Conservation (phyloP, 768 basidiomycete genomes). For the Crepidotus variabilis region DNA sequence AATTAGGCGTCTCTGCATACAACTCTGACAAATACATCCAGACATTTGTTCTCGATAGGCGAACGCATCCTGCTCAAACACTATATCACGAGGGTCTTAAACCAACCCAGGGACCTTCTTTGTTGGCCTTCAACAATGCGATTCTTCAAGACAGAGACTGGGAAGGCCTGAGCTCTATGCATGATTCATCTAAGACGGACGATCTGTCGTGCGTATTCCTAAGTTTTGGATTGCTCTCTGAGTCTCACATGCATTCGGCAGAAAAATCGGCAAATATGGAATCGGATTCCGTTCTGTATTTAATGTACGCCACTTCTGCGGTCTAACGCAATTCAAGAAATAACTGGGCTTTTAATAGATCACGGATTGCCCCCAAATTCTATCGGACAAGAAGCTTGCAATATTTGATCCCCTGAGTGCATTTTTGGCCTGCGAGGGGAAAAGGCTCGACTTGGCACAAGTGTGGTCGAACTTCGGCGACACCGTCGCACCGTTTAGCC, state of each 20-base stretch:
- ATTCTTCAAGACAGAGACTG: slow-evolving; percentile 39
- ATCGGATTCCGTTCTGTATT: slow-evolving; percentile 50
- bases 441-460: slow-evolving; percentile 23
- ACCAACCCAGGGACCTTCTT: slow-evolving; percentile 37
- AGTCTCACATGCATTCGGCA: slow-evolving; percentile 13
- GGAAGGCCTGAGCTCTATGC: slow-evolving; percentile 37
- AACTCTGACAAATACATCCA: slow-evolving; percentile 12
- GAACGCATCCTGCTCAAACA: slow-evolving; percentile 20
- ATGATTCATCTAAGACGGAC: slow-evolving; percentile 41
- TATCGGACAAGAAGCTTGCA: slow-evolving; percentile 35
- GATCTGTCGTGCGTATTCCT: slow-evolving; percentile 36
- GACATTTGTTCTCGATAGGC: slow-evolving; percentile 39
- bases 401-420: slow-evolving; percentile 40
- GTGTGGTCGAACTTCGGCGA: slow-evolving; percentile 20
- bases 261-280: slow-evolving; percentile 52
- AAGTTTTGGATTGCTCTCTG: background rate
- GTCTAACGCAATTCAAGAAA: background rate
- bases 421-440: slow-evolving; percentile 27
- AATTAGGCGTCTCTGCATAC: background rate
- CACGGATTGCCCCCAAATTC: slow-evolving; percentile 46
- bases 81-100: slow-evolving; percentile 25
- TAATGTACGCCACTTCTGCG: slow-evolving; percentile 30
- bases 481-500: slow-evolving; percentile 28
- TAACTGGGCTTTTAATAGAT: slow-evolving; percentile 24
- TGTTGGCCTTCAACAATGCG: slow-evolving; percentile 45